Base-by-base conservation (phyloP, 225 moss, liverwort and hornwort species). In the Polytrichum commune region DNA sequence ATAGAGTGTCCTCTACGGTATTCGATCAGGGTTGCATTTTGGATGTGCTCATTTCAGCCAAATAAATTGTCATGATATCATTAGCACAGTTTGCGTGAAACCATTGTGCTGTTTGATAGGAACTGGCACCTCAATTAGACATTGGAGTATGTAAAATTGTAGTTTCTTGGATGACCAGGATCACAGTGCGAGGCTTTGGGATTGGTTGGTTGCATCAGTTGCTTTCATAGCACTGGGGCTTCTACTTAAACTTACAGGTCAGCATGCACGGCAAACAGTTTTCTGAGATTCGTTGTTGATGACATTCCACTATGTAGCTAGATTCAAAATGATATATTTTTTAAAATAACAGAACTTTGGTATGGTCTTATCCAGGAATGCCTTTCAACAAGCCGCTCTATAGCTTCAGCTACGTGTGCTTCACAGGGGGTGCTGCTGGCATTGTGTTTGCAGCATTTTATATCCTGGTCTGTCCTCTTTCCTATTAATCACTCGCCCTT, bases 351-450 rank as follows among this genome's bases (percentile, higher is more conserved):
- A 46, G 13, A 13, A 46, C 46, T 46, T 46, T 24, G 24, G 57
- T 2, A 57, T 57, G 57, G 22, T 22, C 20, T 57, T 57, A 24
- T 74, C 67, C 73, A 90, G 90, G 84, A 55, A 76, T 82, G 77
- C 81, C 84, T 30, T 81, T 90, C 69, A 90, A 90, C 80, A 90
- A 90, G 76, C 90, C 87, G 24, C 78, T 87, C 58, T 90, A 82
- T 55, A 87, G 90, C 67, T 68, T 87, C 66, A 90, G 90, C 74
- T 90, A 90, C 19, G 69, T 87, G 80, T 82, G 78, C 62, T 87
- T 87, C 58, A 90, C 87, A 1, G 90, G 87, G 29, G 84, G 90
- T 74, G 80, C 82, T 10, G 87, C 84, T 19, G 90, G 87, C 54
- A 67, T 87, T 33, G 62, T 90, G 24, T 87, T 90, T 57, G 56